Conservation (phyloP, 225 moss, liverwort and hornwort species). For the Climacium dendroides region DNA sequence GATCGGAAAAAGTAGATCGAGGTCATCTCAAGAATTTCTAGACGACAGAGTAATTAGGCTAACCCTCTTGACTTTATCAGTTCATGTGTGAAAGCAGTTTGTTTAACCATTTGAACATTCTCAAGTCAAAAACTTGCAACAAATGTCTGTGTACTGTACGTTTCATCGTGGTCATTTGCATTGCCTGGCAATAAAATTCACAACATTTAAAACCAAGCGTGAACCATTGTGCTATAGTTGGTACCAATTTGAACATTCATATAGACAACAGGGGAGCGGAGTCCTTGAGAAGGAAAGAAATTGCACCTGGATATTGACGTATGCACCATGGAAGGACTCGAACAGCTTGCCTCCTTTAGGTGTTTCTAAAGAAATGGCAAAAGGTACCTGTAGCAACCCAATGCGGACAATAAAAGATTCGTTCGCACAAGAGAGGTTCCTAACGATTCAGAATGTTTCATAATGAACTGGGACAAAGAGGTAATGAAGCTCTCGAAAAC, state of each 20-base stretch:
- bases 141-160: background rate
- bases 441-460: background rate
- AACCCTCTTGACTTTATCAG: background rate
- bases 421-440: background rate
- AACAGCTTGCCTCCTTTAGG: slow-evolving; percentile 58
- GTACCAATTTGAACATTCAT: background rate
- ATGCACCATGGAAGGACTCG: slow-evolving; percentile 97
- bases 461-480: background rate
- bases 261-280: background rate
- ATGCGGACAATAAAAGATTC: background rate
- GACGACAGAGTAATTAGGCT: background rate
- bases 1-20: background rate
- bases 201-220: background rate
- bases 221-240: background rate
- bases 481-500: background rate
- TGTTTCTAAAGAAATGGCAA: slow-evolving; percentile 71
- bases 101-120: background rate
- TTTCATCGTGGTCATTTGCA: background rate
- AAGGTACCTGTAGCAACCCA: slow-evolving; percentile 53
- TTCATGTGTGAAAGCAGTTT: background rate
- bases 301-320: slow-evolving; percentile 87
- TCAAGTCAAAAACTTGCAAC: background rate
- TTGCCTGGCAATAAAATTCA: background rate
- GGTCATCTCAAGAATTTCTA: background rate
- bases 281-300: background rate